These are phyloP conservation scores for Ceratobasidium theobromae DNA, from an alignment of 1,284 basidiomycete genomes.

Conservation along the genomic window DNA sequence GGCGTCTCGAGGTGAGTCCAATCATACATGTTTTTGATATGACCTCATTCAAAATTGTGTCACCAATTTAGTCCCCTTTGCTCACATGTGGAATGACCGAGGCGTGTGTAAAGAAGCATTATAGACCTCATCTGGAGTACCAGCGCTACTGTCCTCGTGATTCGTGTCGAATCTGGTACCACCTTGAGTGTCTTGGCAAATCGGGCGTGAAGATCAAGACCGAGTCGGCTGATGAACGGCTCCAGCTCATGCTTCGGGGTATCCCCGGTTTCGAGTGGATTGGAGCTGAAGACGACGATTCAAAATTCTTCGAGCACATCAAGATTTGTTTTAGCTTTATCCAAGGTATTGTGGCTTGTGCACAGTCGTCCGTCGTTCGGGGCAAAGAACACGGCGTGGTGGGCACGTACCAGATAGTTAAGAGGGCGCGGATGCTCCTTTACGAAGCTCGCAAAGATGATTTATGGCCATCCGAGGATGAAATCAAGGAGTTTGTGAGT, in stretches of 20 bases:
- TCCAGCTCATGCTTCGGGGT: conserved; percentile 10
- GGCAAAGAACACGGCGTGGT: conserved; percentile 21
- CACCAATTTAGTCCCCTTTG: neutral
- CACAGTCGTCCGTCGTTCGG: conserved; percentile 1
- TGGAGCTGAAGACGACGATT: neutral
- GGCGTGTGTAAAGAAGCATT: conserved; percentile 4
- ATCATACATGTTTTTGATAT: neutral
- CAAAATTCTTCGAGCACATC: conserved; percentile 9
- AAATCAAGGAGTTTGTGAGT: conserved; percentile 11
- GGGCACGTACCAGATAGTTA: conserved; percentile 1
- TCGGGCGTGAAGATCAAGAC: neutral
- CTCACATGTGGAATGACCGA: neutral
- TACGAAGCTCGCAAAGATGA: conserved; percentile 3
- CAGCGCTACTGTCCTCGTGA: conserved; percentile 23
- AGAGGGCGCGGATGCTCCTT: neutral
- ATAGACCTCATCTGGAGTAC: neutral
- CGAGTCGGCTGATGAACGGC: neutral
- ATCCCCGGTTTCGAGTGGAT: conserved; percentile 20
- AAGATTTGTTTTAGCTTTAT: neutral
- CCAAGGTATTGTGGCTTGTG: conserved; percentile 12
- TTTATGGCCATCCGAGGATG: conserved; percentile 22
- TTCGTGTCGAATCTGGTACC: conserved; percentile 16
- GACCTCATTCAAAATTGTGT: neutral
- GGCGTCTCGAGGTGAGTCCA: neutral
- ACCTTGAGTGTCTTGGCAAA: conserved; percentile 2